These are phyloP conservation scores for Fusarium chuoi DNA, from an alignment of 2,329 filamentous ascomycete genomes.

Conservation along the genomic window DNA sequence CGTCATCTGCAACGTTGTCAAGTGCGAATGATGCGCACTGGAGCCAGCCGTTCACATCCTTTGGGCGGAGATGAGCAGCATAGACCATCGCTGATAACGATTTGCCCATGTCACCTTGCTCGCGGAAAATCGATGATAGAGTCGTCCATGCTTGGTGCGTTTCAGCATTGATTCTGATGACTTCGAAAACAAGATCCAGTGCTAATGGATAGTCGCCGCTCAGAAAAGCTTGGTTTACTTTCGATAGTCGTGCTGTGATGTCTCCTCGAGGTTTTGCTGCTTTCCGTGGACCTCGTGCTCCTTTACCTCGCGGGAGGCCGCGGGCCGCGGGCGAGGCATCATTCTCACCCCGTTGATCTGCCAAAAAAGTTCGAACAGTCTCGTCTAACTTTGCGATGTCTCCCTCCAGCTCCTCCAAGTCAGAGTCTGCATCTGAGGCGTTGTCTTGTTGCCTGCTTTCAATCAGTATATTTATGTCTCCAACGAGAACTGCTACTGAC, in stretches of 20 bases:
- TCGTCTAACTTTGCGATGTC: constrained; percentile 57
- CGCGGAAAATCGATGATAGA: constrained; percentile 69
- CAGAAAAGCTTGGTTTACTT: constrained; percentile 76
- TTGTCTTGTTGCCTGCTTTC: constrained; percentile 28
- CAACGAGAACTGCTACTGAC: not conserved
- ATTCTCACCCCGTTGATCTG: constrained; percentile 48
- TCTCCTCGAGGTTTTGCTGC: constrained; percentile 75
- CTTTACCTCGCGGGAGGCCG: constrained; percentile 42
- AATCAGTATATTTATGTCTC: constrained; percentile 7
- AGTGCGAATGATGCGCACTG: constrained; percentile 67
- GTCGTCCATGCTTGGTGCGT: constrained; percentile 73
- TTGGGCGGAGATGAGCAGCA: constrained; percentile 71
- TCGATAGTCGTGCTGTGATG: constrained; percentile 73
- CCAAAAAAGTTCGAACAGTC: constrained; percentile 55
- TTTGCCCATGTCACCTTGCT: constrained; percentile 66
- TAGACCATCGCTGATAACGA: constrained; percentile 69
- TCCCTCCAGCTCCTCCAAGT: constrained; percentile 56
- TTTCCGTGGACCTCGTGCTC: constrained; percentile 62
- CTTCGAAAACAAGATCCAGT: constrained; percentile 67
- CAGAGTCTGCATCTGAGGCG: constrained; percentile 56
- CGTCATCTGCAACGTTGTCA: constrained; percentile 59
- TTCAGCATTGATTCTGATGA: constrained; percentile 75
- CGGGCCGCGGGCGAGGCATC: constrained; percentile 30
- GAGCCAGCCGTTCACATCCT: constrained; percentile 69
- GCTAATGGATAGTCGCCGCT: constrained; percentile 69